These are phyloP conservation scores for Epithele typhae DNA, from an alignment of 768 basidiomycete species.

Conservation along the genomic window DNA sequence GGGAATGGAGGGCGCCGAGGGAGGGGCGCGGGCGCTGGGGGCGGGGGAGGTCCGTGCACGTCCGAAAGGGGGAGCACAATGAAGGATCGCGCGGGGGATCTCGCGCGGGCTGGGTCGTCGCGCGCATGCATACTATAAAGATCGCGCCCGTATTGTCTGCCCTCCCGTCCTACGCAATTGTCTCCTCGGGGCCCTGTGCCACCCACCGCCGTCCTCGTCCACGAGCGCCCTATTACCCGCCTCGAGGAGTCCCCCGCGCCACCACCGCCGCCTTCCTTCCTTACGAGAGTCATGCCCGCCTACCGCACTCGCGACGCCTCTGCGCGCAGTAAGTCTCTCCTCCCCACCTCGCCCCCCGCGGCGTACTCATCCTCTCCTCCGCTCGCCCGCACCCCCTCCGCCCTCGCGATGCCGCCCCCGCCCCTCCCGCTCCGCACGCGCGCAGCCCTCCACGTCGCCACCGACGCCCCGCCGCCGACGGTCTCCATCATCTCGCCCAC, in stretches of 20 bases:
- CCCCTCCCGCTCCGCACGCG: constrained; percentile 15
- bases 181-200: constrained; percentile 48
- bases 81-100: constrained; percentile 18
- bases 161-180: constrained; percentile 60
- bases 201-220: constrained; percentile 43
- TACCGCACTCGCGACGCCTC: constrained; percentile 75
- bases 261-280: constrained; percentile 26
- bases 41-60: constrained; percentile 20
- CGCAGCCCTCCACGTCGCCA: constrained; percentile 72
- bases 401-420: constrained; percentile 2
- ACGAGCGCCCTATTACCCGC: constrained; percentile 33
- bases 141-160: constrained; percentile 28
- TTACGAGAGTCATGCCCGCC: constrained; percentile 61
- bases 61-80: constrained; percentile 17
- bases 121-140: constrained; percentile 27
- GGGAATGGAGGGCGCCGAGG: constrained; percentile 17
- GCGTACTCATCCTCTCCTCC: background rate
- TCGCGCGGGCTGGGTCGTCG: constrained; percentile 20
- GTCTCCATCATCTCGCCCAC: constrained; percentile 60
- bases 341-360: background rate
- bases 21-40: constrained; percentile 13
- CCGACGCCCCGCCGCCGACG: constrained; percentile 53
- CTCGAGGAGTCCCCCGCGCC: constrained; percentile 24
- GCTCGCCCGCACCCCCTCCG: background rate
- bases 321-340: constrained; percentile 37